Evolutionary conservation across 345 rosid species (phyloP).

Genomic region (Ricinus communis): DNA sequence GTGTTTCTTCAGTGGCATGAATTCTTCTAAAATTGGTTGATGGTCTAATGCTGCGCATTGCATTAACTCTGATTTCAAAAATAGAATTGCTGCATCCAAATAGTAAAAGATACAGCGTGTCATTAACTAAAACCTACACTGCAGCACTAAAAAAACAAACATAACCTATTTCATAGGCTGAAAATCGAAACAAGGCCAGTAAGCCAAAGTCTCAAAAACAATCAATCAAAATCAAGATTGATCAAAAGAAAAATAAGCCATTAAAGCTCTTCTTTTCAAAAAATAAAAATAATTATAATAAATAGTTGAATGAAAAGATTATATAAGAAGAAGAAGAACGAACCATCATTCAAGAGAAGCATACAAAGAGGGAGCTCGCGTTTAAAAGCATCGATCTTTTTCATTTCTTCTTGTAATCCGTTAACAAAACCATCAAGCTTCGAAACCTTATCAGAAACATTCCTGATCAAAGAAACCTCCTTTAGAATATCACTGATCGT

Average conservation of each 20-base stretch:
- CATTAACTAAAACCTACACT: too few species aligned
- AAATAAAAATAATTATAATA: neutral
- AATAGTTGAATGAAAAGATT: too few species aligned
- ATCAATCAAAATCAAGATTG: neutral
- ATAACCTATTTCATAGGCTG: slow-evolving; percentile 6
- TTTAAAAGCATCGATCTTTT: slow-evolving; percentile 70
- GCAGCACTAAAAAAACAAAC: neutral
- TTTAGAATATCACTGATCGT: slow-evolving; percentile 53
- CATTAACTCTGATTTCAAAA: slow-evolving; percentile 49
- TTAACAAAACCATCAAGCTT: slow-evolving; percentile 52
- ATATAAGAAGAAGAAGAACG: slow-evolving; percentile 22
- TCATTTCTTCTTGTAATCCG: slow-evolving; percentile 70
- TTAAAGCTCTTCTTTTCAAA: too few species aligned
- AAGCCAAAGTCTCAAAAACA: neutral
- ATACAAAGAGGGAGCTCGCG: slow-evolving; percentile 88
- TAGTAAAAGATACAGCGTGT: too few species aligned
- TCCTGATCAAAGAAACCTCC: slow-evolving; percentile 48
- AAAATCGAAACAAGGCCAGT: neutral
- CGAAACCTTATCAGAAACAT: slow-evolving; percentile 41
- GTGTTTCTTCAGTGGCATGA: slow-evolving; percentile 58
- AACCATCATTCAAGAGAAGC: slow-evolving; percentile 77
- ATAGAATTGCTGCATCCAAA: slow-evolving; percentile 57
- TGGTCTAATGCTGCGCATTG: slow-evolving; percentile 37
- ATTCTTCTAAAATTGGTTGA: slow-evolving; percentile 68
- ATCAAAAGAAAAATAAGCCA: neutral